Conservation (phyloP, 495 filamentous ascomycete genomes). For the Neurospora sp. region DNA sequence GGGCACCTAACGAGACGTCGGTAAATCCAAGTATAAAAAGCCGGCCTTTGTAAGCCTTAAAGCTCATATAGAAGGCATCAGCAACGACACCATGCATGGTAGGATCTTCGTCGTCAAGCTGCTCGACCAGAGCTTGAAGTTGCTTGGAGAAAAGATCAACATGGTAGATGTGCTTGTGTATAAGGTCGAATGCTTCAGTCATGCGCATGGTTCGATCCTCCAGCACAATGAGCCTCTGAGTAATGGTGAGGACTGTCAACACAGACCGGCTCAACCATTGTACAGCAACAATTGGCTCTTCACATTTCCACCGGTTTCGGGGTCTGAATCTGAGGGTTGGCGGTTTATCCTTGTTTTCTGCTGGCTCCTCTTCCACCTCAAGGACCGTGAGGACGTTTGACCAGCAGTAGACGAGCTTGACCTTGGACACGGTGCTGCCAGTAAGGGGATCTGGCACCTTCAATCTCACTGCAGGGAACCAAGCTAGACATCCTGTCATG, state of each 20-base stretch:
- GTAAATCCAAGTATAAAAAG: slow-evolving; percentile 85
- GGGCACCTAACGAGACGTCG: slow-evolving; percentile 75
- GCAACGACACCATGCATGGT: slow-evolving; percentile 94
- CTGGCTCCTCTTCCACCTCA: slow-evolving; percentile 66
- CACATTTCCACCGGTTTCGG: slow-evolving; percentile 82
- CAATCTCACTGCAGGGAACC: slow-evolving; percentile 92
- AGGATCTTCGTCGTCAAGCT: slow-evolving; percentile 75
- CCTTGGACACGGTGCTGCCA: slow-evolving; percentile 49
- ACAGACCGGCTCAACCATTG: slow-evolving; percentile 97
- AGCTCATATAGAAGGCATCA: slow-evolving; percentile 96
- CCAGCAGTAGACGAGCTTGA: slow-evolving; percentile 97
- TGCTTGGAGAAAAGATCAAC: slow-evolving; percentile 76
- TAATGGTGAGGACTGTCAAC: slow-evolving; percentile 81
- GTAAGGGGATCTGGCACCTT: slow-evolving; percentile 58
- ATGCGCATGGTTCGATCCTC: slow-evolving; percentile 82
- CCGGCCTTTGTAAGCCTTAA: slow-evolving; percentile 88
- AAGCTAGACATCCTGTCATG: slow-evolving; percentile 87
- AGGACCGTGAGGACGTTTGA: slow-evolving; percentile 89
- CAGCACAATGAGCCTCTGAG: slow-evolving; percentile 82
- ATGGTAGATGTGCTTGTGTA: slow-evolving; percentile 88
- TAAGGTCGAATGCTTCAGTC: slow-evolving; percentile 87
- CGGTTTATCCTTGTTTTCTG: slow-evolving; percentile 58
- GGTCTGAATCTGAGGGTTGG: slow-evolving; percentile 69
- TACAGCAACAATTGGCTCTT: slow-evolving; percentile 92
- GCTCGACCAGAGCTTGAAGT: slow-evolving; percentile 73